phyloP scores from a whole-genome alignment of 2,329 filamentous ascomycete genomes.

The Blastomyces gilchristii region DNA sequence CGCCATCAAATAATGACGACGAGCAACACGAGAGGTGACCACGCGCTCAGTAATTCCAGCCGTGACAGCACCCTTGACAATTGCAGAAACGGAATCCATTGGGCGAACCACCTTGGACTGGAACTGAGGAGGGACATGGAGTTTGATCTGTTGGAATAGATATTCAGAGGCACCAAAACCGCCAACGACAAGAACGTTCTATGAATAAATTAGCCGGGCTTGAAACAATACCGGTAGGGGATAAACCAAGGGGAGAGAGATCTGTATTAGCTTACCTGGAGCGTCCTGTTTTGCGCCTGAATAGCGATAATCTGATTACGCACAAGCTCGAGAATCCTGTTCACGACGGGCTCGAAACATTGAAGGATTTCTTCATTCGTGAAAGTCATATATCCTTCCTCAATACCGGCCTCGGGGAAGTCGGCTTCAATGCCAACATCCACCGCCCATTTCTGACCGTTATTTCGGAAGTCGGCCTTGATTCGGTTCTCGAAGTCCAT shows the following conservation, averaged over 20 bases:
- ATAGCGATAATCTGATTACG: slow-evolving; percentile 98
- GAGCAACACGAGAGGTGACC: slow-evolving; percentile 90
- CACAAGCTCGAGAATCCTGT: slow-evolving; percentile 89
- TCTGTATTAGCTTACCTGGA: slow-evolving; percentile 51
- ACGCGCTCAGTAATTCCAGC: slow-evolving; percentile 96
- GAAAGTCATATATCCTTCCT: slow-evolving; percentile 99
- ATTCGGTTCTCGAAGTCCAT: slow-evolving; percentile 99
- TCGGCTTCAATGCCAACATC: slow-evolving; percentile 98
- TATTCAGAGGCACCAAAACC: slow-evolving; percentile 98
- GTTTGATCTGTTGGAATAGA: slow-evolving; percentile 98
- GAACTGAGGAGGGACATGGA: slow-evolving; percentile 96
- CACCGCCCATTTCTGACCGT: slow-evolving; percentile 97
- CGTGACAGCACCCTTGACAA: slow-evolving; percentile 96
- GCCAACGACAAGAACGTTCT: slow-evolving; percentile 92
- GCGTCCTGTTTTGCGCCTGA: slow-evolving; percentile 83
- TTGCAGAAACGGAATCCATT: slow-evolving; percentile 97
- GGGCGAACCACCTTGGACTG: slow-evolving; percentile 95
- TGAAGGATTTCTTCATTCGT: slow-evolving; percentile 98
- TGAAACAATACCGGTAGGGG: slow-evolving; percentile 4
- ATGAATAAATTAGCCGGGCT: slow-evolving; percentile 16
- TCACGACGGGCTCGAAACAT: slow-evolving; percentile 97
- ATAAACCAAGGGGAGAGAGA: neutral
- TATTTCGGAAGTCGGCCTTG: slow-evolving; percentile 99
- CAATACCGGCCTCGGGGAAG: slow-evolving; percentile 93
- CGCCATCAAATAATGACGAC: slow-evolving; percentile 97